A percentile compares a stretch with the other conserved stretches of the same genome.
phyloP scores from a whole-genome alignment of 1,139 yeast species.

The Fermentozyma sake region DNA sequence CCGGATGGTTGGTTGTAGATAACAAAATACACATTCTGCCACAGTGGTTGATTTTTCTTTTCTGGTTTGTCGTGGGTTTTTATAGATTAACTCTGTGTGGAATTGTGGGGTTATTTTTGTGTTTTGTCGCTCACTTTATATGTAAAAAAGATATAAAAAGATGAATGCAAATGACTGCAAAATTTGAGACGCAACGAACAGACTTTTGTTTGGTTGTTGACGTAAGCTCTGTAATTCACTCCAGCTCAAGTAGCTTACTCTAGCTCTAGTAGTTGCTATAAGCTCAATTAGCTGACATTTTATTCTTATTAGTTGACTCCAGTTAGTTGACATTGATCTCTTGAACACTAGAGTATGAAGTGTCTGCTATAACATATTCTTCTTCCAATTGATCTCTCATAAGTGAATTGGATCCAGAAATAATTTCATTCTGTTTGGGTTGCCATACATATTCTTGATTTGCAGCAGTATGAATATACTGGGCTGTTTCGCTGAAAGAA shows the following conservation, averaged over 20 bases:
- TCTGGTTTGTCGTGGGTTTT: too few species aligned
- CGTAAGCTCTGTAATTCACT: too few species aligned
- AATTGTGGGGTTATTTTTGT: slow-evolving; percentile 1
- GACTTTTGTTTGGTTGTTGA: too few species aligned
- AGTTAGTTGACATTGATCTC: slow-evolving; percentile 9
- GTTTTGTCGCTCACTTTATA: neutral
- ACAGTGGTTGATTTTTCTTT: too few species aligned
- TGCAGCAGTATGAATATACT: too few species aligned
- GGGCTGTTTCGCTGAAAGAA: too few species aligned
- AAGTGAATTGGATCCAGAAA: too few species aligned
- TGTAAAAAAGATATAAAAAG: neutral
- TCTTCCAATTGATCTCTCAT: slow-evolving; percentile 2
- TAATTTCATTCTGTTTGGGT: too few species aligned
- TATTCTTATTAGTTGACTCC: neutral
- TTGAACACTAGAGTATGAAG: slow-evolving; percentile 15
- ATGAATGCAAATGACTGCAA: neutral
- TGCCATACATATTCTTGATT: too few species aligned
- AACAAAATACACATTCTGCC: slow-evolving; percentile 62
- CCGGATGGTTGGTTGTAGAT: slow-evolving; percentile 57
- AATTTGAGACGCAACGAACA: neutral
- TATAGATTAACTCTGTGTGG: neutral
- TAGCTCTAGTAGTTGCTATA: too few species aligned
- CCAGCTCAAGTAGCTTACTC: too few species aligned
- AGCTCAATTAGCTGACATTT: too few species aligned
- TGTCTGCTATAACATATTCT: slow-evolving; percentile 8